Base-by-base conservation (phyloP, 2,329 filamentous ascomycete species). In the Ophiocordyceps camponoti-saundersi region DNA sequence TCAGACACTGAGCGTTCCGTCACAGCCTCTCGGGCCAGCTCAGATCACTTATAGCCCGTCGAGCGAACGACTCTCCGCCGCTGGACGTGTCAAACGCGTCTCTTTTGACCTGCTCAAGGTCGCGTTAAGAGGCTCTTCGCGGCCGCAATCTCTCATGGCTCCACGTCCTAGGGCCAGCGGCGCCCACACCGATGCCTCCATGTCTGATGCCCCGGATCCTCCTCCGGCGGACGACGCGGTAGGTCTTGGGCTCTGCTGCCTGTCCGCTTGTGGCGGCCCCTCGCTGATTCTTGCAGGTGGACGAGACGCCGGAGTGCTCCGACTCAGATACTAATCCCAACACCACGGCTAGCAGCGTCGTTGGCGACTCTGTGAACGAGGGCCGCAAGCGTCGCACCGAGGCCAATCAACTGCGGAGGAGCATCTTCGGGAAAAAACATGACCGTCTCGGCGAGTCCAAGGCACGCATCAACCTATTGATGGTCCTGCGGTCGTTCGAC, bases 371-470 rank as follows among this genome's bases (percentile, higher is more conserved):
- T 42, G 59, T 71, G 41, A 66, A 68, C 44, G 90, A 96, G 68
- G 88, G 87, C 29, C 81, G 89, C 46, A 93, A 84, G 69, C 80
- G 82, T 59, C 80, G 90, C 56, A 82, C 86, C 48, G 88, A 95
- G 60, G 89, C 82, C 49, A 87, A 88, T 53, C 83, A 93, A 63
- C 73, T 96, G 59, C 83, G 92, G 48, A 85, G 93, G 62, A 94
- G 82, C 62, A 86, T 95, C 51, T 83, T 95, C 57, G 89, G 88
- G 59, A 94, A 86, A 72, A 95, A 98, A 63, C 92, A 95, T 59
- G 87, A 94, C 58, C 78, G 82, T 46, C 66, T 98, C 8, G 88
- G 90, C 59, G 87, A 94, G 60, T 94, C 85, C 45, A 96, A 95
- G 79, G 87, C 90, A 72, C 13, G 59, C 15, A 45, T 36, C n/a